Evolutionary conservation across 2,329 filamentous ascomycete genomes (phyloP).

Genomic region (Coleophoma cylindrospora): DNA sequence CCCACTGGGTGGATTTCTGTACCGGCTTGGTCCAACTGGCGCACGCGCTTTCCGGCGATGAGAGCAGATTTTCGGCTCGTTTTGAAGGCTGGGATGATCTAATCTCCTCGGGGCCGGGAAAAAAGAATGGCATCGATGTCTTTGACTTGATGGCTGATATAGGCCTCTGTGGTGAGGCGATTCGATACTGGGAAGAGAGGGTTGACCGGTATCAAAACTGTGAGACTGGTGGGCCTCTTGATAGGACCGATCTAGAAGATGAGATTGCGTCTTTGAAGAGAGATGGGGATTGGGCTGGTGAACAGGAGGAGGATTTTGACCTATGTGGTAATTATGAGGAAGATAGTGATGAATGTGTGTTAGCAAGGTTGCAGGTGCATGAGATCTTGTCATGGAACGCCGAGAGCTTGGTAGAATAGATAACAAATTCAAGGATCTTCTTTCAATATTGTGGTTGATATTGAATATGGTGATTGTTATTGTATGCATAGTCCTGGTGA

Average conservation of each 20-base stretch:
- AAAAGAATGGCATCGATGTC: conserved; percentile 3
- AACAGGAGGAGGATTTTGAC: too few relatives aligned
- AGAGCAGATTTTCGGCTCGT: conserved; percentile 9
- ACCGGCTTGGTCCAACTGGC: conserved; percentile 15
- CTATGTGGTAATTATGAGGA: too few relatives aligned
- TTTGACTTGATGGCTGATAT: conserved; percentile 14
- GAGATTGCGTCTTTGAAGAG: too few relatives aligned
- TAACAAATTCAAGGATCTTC: too few relatives aligned
- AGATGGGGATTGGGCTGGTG: too few relatives aligned
- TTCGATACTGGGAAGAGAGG: conserved; percentile 6
- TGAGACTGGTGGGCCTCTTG: conserved; percentile 8
- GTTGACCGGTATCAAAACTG: conserved; percentile 2
- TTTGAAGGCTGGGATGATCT: conserved; percentile 3
- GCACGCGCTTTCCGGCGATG: conserved; percentile 4
- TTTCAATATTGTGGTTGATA: too few relatives aligned
- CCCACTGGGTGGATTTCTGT: conserved; percentile 19
- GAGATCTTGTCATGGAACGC: too few relatives aligned
- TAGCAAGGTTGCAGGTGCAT: too few relatives aligned
- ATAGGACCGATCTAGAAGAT: neutral
- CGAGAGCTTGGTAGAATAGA: too few relatives aligned
- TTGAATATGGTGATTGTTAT: too few relatives aligned
- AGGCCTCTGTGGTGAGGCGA: conserved; percentile 4
- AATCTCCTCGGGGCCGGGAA: neutral
- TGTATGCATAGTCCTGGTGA: too few relatives aligned
- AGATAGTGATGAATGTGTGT: too few relatives aligned